phyloP scores from a whole-genome alignment of 2,329 filamentous ascomycete species.

The Aspergillus sp. region DNA sequence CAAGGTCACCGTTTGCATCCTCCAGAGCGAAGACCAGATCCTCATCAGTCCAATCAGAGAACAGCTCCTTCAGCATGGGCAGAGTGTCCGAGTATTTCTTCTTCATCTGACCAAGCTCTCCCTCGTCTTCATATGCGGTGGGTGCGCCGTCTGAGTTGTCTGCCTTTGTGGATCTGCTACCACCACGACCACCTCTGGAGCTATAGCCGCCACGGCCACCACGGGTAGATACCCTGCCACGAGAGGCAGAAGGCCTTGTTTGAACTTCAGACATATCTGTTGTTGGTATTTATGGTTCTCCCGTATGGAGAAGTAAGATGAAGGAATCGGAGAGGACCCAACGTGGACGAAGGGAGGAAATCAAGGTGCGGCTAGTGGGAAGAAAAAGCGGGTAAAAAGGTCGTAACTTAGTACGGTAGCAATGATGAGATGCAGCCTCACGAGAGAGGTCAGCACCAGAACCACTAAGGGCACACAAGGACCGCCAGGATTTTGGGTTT shows the following conservation, averaged over 20 bases:
- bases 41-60: conserved; percentile 92
- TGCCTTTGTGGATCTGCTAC: conserved; percentile 70
- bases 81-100: conserved; percentile 82
- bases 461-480: conserved; percentile 34
- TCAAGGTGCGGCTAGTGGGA: conserved; percentile 34
- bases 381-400: conserved; percentile 31
- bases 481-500: conserved; percentile 29
- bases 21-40: conserved; percentile 91
- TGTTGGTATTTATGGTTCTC: conserved; percentile 34
- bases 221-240: conserved; percentile 87
- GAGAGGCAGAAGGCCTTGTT: conserved; percentile 76
- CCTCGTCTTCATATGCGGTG: conserved; percentile 73
- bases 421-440: conserved; percentile 41
- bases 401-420: conserved; percentile 29
- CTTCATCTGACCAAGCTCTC: conserved; percentile 89
- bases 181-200: conserved; percentile 69
- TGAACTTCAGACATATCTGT: conserved; percentile 90
- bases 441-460: conserved; percentile 40
- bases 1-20: conserved; percentile 61
- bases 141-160: conserved; percentile 62
- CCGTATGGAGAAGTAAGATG: conserved; percentile 30
- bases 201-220: conserved; percentile 78
- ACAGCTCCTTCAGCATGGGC: conserved; percentile 83
- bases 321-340: conserved; percentile 29
- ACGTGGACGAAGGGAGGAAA: conserved; percentile 32